These are phyloP conservation scores for Nicotiana knightiana DNA, from an alignment of 257 asterid genomes.

Conservation along the genomic window DNA sequence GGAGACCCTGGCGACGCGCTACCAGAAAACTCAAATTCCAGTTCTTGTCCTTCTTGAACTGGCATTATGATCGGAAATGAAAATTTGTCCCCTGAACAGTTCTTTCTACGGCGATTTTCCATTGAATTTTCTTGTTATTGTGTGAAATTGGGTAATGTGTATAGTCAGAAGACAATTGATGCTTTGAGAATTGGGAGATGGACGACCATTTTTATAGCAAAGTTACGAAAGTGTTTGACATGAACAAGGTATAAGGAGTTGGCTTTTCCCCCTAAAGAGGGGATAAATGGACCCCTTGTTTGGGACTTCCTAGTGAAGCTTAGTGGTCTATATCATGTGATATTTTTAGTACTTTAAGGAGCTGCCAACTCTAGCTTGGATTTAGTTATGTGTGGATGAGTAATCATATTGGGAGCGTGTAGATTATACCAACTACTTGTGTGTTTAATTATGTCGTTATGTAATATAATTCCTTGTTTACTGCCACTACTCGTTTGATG, in stretches of 20 bases:
- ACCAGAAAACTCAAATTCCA: conserved; percentile 42
- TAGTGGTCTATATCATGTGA: conserved; percentile 34
- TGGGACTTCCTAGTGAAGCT: conserved; percentile 25
- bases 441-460: background rate
- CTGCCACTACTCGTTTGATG: background rate
- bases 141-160: background rate
- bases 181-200: background rate
- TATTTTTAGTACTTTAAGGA: background rate
- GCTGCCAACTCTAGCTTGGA: conserved; percentile 15
- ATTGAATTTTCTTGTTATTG: conserved; percentile 14
- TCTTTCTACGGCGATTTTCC: conserved; percentile 32
- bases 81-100: conserved; percentile 39
- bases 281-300: conserved; percentile 37
- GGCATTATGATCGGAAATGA: conserved; percentile 39
- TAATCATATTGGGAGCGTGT: conserved; percentile 45
- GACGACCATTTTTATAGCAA: conserved; percentile 2
- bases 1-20: conserved; percentile 36
- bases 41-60: conserved; percentile 7
- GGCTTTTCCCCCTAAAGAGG: conserved; percentile 35
- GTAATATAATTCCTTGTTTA: background rate
- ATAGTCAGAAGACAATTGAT: background rate
- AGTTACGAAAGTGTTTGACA: conserved; percentile 8
- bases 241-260: conserved; percentile 25
- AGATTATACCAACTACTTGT: conserved; percentile 3
- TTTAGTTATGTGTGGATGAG: conserved; percentile 22